Base-by-base conservation (phyloP, 441 rosid genomes). In the Corymbia calophylla region DNA sequence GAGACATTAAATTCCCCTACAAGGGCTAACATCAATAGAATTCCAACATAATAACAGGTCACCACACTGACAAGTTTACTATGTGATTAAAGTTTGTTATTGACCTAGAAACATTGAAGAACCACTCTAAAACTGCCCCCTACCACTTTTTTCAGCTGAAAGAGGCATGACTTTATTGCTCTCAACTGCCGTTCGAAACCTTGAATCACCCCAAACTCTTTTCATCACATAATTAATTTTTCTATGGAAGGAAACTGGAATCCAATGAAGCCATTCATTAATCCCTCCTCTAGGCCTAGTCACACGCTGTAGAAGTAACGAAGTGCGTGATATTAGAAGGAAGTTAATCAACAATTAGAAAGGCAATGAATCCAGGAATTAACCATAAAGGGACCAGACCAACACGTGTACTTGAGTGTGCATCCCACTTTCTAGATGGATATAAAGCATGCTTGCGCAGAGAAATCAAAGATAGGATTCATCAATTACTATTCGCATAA, bases 231-330 rank as follows among this genome's bases (percentile, higher is more conserved):
- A 60, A 27, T 86, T 88, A 60, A 93, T 44, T 47, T 88, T 93
- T 82, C 92, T 91, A 93, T 90, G 94, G 31, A 94, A 10, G 70
- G 93, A 92, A 89, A 95, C 90, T 18, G 93, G 94, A 91, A 95
- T 93, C 96, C 96, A 95, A 32, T 91, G 93, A 92, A 95, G 93
- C 95, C 93, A 95, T n/a, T 91, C 80, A 90, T 91, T 93, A 90
- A 94, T 92, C 88, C 96, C 95, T 85, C 94, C 92, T 89, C 94
- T 93, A 87, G 96, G 94, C 87, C 94, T 92, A 81, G 92, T 89
- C 15, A 94, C 93, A 87, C 97, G 94, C 97, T 95, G 91, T 87
- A 80, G 84, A 88, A 66, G n/a, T 7, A 80, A 62, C 86, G 16
- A 91, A 35, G 21, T 27, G 53, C 21, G 2, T 21, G 29, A 73